Evolutionary conservation across 1,284 basidiomycete species (phyloP), one percentile per base, ranked within the genome.

Genomic region (Cutaneotrichosporon cutaneum): DNA sequence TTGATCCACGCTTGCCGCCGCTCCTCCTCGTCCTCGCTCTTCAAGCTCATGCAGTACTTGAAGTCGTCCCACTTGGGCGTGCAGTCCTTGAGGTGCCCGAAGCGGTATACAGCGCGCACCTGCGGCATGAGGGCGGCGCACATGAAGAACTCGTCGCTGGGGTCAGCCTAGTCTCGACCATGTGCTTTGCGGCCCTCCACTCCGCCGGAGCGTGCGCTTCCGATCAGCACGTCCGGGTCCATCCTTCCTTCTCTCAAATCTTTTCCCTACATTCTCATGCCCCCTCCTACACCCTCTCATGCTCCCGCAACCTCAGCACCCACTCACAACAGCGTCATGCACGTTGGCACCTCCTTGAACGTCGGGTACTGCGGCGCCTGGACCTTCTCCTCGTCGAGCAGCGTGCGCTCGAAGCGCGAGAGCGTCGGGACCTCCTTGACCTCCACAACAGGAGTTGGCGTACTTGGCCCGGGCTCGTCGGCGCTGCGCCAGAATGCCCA

Each of bases 11-110:
- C 85, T 58, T 90, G 85, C 27, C 90, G 84, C 72, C 86, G 86
- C 71, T 88, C 85, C 60, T 94, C 92, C 11, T 86, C 85, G 54
- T 88, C 84, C 77, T 90, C 82, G 26, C 85, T 83, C 76, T 94
- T 94, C 66, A 90, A 81, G 62, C 87, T 89, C 82, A 97, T 82
- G 80, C 95, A 99, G 80, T 91, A 96, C 80, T 97, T 97, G 84
- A 95, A 95, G 71, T 96, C 94, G 67, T 93, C 88, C 72, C 89
- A 84, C 75, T 95, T 94, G 58, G 83, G 83, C 0, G 82, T 82
- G 77, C 95, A 98, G 63, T 88, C 85, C 1, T 88, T 83, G 70
- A 89, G 84, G 54, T 86, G 83, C 4, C 95, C 95, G 70, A 89
- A 87, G 68, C 95, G 85, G 77, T 98, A 98, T 53, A 96, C 81